Conservation (phyloP, 768 basidiomycete genomes). For the Lactarius deliciosus region DNA sequence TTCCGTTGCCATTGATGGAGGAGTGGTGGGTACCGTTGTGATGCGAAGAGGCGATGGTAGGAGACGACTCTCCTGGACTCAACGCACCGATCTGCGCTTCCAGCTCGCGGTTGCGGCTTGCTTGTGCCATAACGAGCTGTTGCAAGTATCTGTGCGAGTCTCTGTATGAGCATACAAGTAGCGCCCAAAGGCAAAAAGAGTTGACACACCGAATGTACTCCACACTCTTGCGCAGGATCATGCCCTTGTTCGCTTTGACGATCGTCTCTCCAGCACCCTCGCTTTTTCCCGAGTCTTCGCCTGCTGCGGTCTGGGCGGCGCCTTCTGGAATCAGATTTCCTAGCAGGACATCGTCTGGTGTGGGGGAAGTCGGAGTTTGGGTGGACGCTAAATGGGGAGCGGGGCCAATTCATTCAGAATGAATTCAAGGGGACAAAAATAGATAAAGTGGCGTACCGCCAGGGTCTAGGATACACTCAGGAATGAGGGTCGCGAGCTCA, state of each 20-base stretch:
- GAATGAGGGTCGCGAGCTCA: slow-evolving; percentile 85
- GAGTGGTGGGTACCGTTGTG: slow-evolving; percentile 14
- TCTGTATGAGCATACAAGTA: neutral
- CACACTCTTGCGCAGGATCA: slow-evolving; percentile 75
- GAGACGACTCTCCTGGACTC: slow-evolving; percentile 7
- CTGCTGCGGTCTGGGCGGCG: slow-evolving; percentile 7
- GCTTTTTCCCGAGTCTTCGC: slow-evolving; percentile 35
- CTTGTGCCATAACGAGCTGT: slow-evolving; percentile 80
- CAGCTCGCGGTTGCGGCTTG: slow-evolving; percentile 73
- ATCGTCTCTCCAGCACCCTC: slow-evolving; percentile 41
- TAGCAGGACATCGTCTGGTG: slow-evolving; percentile 29
- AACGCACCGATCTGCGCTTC: slow-evolving; percentile 57
- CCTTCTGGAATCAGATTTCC: slow-evolving; percentile 28
- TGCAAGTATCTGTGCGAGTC: slow-evolving; percentile 62
- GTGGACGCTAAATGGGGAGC: slow-evolving; percentile 8
- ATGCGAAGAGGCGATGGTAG: neutral
- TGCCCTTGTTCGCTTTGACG: slow-evolving; percentile 93
- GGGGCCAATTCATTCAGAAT: neutral
- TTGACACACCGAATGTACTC: slow-evolving; percentile 45
- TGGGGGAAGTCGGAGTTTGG: slow-evolving; percentile 30
- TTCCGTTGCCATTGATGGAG: slow-evolving; percentile 17
- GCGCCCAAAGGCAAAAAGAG: slow-evolving; percentile 1
- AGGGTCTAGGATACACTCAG: slow-evolving; percentile 77
- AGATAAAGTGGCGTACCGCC: slow-evolving; percentile 37
- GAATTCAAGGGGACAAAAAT: neutral